Percentiles rank a stretch among this genome's conserved stretches.
Conservation (phyloP, 202 grass and related monocot species). For the Saccharum hybrid region DNA sequence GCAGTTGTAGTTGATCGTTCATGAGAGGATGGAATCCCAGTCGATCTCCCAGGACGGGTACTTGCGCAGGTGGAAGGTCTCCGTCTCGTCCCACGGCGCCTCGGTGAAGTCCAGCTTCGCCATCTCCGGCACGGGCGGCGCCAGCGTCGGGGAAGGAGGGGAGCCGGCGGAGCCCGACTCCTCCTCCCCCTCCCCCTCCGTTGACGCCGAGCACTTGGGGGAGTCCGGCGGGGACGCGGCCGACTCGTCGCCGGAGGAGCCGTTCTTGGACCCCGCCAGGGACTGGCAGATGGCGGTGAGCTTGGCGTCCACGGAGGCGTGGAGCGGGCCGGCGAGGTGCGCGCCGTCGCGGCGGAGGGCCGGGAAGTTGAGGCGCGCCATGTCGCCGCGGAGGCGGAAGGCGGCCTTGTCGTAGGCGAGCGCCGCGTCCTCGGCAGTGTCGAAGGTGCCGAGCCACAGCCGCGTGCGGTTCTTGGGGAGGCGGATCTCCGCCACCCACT, state of each 20-base stretch:
- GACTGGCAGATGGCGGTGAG: conserved; percentile 87
- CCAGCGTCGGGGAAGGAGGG: conserved; percentile 18
- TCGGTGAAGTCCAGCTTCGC: conserved; percentile 91
- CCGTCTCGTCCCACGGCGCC: conserved; percentile 91
- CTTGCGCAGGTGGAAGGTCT: conserved; percentile 80
- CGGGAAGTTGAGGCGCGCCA: conserved; percentile 92
- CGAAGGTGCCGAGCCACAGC: conserved; percentile 99
- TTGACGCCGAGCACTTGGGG: conserved; percentile 57
- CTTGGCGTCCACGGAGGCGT: conserved; percentile 92
- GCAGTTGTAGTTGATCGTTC: conserved; percentile 28
- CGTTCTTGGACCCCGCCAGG: conserved; percentile 43
- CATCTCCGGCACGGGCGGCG: conserved; percentile 75
- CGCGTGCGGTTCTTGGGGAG: conserved; percentile 98
- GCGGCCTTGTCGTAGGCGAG: conserved; percentile 99
- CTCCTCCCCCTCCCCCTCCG: conserved; percentile 47
- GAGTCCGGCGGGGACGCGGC: conserved; percentile 46
- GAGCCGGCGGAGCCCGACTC: conserved; percentile 62
- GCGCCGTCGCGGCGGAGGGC: conserved; percentile 67
- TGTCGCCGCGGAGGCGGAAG: conserved; percentile 88
- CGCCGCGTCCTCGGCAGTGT: conserved; percentile 94
- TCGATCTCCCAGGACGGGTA: conserved; percentile 99
- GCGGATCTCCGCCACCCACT: conserved; percentile 99
- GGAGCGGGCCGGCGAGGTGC: conserved; percentile 73
- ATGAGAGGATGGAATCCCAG: conserved; percentile 92
- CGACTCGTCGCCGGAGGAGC: conserved; percentile 31